These are phyloP conservation scores for Coemansia sp. DNA, from an alignment of 192 early-diverging fungal genomes.

Conservation along the genomic window DNA sequence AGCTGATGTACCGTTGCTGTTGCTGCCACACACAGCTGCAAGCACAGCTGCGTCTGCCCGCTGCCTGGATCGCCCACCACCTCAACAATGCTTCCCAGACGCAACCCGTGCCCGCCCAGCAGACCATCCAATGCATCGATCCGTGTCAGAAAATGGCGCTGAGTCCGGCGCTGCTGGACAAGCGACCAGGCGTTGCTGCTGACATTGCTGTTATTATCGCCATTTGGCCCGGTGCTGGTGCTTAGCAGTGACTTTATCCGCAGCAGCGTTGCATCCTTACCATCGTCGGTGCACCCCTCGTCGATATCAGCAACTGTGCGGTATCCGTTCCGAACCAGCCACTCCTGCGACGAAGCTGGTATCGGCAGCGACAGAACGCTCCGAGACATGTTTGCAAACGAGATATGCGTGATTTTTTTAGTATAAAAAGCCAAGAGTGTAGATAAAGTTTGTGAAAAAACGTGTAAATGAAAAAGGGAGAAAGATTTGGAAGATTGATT, in stretches of 20 bases:
- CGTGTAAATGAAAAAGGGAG: background rate
- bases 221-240: background rate
- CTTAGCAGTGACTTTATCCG: slow-evolving; percentile 14
- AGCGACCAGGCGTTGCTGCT: slow-evolving; percentile 10
- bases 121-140: slow-evolving; percentile 19
- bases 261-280: slow-evolving; percentile 9
- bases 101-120: slow-evolving; percentile 20
- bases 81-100: slow-evolving; percentile 19
- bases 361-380: slow-evolving; percentile 27
- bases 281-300: background rate
- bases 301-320: slow-evolving; percentile 26
- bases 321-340: slow-evolving; percentile 26
- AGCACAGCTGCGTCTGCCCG: slow-evolving; percentile 23
- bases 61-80: slow-evolving; percentile 21
- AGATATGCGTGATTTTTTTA: background rate
- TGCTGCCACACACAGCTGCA: slow-evolving; percentile 25
- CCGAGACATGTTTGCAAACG: slow-evolving; percentile 10
- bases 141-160: slow-evolving; percentile 17
- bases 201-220: background rate
- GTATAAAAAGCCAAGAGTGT: background rate
- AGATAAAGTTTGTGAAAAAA: background rate
- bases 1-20: background rate
- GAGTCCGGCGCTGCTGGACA: slow-evolving; percentile 10
- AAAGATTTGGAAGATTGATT: background rate
- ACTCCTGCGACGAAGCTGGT: slow-evolving; percentile 6